phyloP scores from a whole-genome alignment of 2,329 filamentous ascomycete genomes.

The Coniochaeta sp. region DNA sequence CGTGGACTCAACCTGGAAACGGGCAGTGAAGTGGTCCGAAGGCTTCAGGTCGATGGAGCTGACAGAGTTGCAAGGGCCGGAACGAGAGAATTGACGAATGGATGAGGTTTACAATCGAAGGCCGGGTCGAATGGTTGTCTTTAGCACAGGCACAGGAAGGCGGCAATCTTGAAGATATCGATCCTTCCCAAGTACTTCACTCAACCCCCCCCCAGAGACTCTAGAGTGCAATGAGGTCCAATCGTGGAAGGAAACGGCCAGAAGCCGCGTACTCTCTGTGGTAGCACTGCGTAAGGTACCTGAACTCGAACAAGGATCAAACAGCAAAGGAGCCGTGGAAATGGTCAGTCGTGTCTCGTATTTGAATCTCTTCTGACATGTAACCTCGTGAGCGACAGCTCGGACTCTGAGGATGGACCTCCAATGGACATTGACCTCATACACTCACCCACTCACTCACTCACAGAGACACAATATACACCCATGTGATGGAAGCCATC shows the following conservation, averaged over 20 bases:
- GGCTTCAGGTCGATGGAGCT: neutral
- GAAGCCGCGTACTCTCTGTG: neutral
- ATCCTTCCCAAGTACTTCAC: neutral
- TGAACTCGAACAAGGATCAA: neutral
- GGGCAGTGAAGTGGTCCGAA: neutral
- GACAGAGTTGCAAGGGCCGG: neutral
- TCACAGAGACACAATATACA: too few species aligned
- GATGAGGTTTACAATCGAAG: neutral
- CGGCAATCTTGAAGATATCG: neutral
- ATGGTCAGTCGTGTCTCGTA: neutral
- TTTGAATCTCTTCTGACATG: neutral
- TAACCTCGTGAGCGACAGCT: neutral
- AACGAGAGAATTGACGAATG: neutral
- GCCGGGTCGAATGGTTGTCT: neutral
- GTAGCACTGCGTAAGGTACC: too few species aligned
- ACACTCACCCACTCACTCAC: too few species aligned
- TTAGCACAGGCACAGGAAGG: neutral
- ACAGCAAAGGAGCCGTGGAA: neutral
- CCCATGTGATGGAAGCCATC: neutral
- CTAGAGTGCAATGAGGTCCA: neutral
- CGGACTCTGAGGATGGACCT: neutral
- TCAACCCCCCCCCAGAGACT: neutral
- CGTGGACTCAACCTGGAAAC: neutral
- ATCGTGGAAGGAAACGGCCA: neutral
- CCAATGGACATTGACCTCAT: too few species aligned